Base-by-base conservation (phyloP, 805 yeast species). In the Hanseniaspora guilliermondii region DNA sequence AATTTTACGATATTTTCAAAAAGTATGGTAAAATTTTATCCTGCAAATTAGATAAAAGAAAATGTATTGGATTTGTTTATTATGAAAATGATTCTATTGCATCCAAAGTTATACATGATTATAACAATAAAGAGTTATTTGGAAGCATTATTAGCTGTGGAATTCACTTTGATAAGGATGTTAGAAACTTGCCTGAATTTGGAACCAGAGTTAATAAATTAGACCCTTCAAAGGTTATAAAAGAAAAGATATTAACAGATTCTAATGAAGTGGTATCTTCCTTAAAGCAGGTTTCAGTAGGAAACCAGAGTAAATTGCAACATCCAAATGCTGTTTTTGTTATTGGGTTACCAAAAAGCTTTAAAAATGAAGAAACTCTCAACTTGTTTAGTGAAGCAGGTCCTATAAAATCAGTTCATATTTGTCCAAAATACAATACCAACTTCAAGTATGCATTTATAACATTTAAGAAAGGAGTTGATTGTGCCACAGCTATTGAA, bases 1-100 rank as follows among this genome's bases (percentile, higher is more conserved):
- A 61, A 6, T 76, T 78, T 59, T 78, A 74, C 62, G 79, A 75
- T 53, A 68, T 70, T 8, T 78, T 79, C 60, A 76, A 71, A 57
- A 61, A 61, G 1, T 74, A 67, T 63, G 81, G 80, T 24, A 73
- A 70, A 49, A 68, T 73, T 6, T 55, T 72, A 4, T 73, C 76
- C 5, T 73, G 76, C 47, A 73, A 72, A 54, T 53, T 73, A 39
- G 70, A 70, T 49, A 55, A 62, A 42, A 60, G 61, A 9, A 73
- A 72, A 58, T 63, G 63, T 40, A 70, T 72, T 49, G 77, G 75
- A 0, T 73, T 71, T 52, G 64, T 73, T 21, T 66, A 69, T 36
- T 73, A 73, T 56, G 67, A 66, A 36, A 59, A 62, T 40, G 64
- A 62, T 37, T 41, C 56, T 3, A 61, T 61, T 40, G 77, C 77